These are phyloP conservation scores for Apiospora malaysiana DNA, from an alignment of 2,329 filamentous ascomycete genomes.

Conservation along the genomic window DNA sequence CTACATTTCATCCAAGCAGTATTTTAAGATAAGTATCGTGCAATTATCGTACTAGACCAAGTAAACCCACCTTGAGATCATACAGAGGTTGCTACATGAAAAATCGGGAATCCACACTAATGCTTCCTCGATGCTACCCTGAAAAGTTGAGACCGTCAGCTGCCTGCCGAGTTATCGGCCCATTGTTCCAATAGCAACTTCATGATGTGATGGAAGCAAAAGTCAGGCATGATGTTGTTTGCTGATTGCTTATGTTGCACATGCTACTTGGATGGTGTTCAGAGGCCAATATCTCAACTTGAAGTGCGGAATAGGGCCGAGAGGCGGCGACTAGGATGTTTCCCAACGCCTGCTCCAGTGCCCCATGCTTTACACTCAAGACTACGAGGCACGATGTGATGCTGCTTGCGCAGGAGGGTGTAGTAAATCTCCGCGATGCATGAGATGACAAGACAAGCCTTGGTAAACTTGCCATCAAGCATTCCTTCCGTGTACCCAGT, in stretches of 20 bases:
- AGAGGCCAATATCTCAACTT: neutral
- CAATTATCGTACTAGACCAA: neutral
- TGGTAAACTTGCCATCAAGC: neutral
- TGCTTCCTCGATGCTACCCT: neutral
- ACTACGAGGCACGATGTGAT: slow-evolving; percentile 6
- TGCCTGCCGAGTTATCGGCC: neutral
- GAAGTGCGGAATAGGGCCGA: neutral
- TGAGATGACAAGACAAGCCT: no score
- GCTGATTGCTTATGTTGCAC: neutral
- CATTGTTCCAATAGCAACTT: neutral
- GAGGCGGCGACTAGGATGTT: neutral
- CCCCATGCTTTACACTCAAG: neutral
- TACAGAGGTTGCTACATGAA: neutral
- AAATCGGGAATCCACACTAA: neutral
- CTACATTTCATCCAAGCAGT: slow-evolving; percentile 58
- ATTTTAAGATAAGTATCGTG: neutral
- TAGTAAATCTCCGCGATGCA: neutral
- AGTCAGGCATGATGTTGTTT: neutral
- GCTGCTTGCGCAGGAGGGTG: slow-evolving; percentile 3
- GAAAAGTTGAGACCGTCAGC: neutral
- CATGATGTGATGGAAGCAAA: neutral
- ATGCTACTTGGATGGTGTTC: neutral
- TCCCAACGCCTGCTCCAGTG: neutral
- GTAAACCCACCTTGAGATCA: neutral
- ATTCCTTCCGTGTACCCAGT: neutral